Conservation (phyloP, 1,284 basidiomycete genomes). For the Ustilago crameri region DNA sequence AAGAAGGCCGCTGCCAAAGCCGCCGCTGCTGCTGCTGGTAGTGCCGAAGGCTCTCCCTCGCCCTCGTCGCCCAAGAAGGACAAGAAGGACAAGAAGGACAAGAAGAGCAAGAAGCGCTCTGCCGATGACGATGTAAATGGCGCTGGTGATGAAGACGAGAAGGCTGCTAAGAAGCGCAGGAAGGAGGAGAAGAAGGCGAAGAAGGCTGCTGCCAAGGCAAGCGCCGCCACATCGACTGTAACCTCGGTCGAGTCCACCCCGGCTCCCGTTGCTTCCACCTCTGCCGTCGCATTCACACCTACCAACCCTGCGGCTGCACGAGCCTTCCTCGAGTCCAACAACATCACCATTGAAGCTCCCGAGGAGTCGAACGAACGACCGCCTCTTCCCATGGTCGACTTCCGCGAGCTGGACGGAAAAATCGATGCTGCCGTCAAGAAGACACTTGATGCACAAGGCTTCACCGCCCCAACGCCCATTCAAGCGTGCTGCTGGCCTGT, state of each 20-base stretch:
- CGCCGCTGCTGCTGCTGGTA: constrained; percentile 25
- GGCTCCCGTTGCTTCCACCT: constrained; percentile 37
- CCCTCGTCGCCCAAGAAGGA: constrained; percentile 46
- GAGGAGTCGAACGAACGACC: constrained; percentile 70
- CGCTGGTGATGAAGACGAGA: constrained; percentile 30
- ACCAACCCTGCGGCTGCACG: constrained; percentile 56
- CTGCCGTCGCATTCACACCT: constrained; percentile 62
- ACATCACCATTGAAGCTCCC: constrained; percentile 66
- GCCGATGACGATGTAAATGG: constrained; percentile 44
- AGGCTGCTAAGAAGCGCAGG: constrained; percentile 69
- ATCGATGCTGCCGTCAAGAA: constrained; percentile 73
- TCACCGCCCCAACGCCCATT: constrained; percentile 91
- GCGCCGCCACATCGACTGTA: constrained; percentile 24
- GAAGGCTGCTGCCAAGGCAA: constrained; percentile 47
- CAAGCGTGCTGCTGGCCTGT: constrained; percentile 96
- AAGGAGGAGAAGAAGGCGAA: constrained; percentile 60
- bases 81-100: constrained; percentile 68
- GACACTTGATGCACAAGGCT: constrained; percentile 75
- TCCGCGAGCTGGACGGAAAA: constrained; percentile 78
- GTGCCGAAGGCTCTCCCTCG: constrained; percentile 27
- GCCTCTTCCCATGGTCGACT: constrained; percentile 76
- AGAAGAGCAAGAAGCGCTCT: constrained; percentile 37
- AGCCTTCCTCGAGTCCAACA: constrained; percentile 61
- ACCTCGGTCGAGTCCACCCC: constrained; percentile 41
- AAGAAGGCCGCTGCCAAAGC: constrained; percentile 60